Base-by-base conservation (phyloP, 345 rosid species). In the Populus simonii region DNA sequence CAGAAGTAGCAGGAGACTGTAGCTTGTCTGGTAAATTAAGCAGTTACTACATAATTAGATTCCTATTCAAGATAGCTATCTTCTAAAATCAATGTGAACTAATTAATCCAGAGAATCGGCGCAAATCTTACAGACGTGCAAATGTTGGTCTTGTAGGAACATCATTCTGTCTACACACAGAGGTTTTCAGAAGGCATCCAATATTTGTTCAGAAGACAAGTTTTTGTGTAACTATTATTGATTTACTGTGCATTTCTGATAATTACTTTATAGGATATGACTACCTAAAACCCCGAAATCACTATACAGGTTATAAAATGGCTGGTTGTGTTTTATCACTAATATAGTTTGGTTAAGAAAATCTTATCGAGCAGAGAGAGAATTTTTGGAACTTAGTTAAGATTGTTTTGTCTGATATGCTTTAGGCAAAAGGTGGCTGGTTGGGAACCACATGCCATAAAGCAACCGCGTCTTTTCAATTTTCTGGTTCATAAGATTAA, bases 331-430 rank as follows among this genome's bases (percentile, higher is more conserved):
- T 59, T 66, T 41, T 51, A 33, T 76, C 55, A 70, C 75, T 72
- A 78, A 53, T 59, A 78, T 66, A 45, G 59, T 70, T 61, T 29
- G 29, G 27, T 71, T 66, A 23, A 45, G 71, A 69, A 86, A 86
- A 87, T 87, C 91, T 87, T 85, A 90, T 91, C 80, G 96, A 89
- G 96, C 90, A 80, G 77, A 84, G 93, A 77, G 83, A 87, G 87
- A 77, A 91, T 86, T 84, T 89, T 83, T 90, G 82, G 96, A 89
- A 76, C 68, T 80, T 78, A 12, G 92, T 74, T 83, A 84, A 85
- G 79, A 80, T 83, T 83, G 72, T 65, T 70, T 45, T 75, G 23
- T 66, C 71, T 71, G 51, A 71, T 74, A 71, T 47, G 76, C 78
- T 70, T 68, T 72, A 67, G 41, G 80, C 51, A 59, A 81, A 74